Evolutionary conservation across 495 filamentous ascomycete species (phyloP).

Genomic region (Penicillium verhagenii): DNA sequence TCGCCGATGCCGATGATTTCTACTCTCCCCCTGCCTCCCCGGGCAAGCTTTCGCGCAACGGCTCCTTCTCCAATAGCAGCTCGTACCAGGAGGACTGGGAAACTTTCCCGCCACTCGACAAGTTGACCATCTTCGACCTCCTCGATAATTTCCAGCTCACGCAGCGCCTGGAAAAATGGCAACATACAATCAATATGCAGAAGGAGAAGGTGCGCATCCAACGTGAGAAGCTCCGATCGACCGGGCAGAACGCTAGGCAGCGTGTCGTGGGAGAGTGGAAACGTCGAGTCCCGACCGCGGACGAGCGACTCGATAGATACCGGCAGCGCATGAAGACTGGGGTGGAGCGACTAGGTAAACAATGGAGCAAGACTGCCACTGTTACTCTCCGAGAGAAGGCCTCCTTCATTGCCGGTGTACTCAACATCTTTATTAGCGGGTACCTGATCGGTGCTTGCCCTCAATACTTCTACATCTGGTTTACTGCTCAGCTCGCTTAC

Average conservation of each 20-base stretch:
- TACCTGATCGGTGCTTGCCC: constrained; percentile 87
- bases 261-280: constrained; percentile 87
- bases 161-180: constrained; percentile 83
- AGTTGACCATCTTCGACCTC: constrained; percentile 86
- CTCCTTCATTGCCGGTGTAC: constrained; percentile 91
- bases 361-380: constrained; percentile 84
- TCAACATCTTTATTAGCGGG: constrained; percentile 95
- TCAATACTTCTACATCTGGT: constrained; percentile 89
- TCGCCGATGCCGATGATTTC: constrained; percentile 35
- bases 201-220: constrained; percentile 81
- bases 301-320: constrained; percentile 92
- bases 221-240: constrained; percentile 67
- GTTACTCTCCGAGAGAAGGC: constrained; percentile 92
- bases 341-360: constrained; percentile 80
- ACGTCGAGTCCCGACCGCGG: constrained; percentile 74
- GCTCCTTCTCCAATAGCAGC: constrained; percentile 74
- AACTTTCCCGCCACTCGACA: constrained; percentile 82
- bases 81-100: constrained; percentile 89
- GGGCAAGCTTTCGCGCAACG: constrained; percentile 59
- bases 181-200: constrained; percentile 74
- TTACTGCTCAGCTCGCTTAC: constrained; percentile 77
- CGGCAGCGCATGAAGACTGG: constrained; percentile 77
- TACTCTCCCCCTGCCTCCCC: constrained; percentile 38
- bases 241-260: constrained; percentile 58
- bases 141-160: constrained; percentile 91